Evolutionary conservation across 768 basidiomycete genomes (phyloP), one percentile per base, ranked within the genome.

Genomic region (Hygrophoropsis aurantiaca): DNA sequence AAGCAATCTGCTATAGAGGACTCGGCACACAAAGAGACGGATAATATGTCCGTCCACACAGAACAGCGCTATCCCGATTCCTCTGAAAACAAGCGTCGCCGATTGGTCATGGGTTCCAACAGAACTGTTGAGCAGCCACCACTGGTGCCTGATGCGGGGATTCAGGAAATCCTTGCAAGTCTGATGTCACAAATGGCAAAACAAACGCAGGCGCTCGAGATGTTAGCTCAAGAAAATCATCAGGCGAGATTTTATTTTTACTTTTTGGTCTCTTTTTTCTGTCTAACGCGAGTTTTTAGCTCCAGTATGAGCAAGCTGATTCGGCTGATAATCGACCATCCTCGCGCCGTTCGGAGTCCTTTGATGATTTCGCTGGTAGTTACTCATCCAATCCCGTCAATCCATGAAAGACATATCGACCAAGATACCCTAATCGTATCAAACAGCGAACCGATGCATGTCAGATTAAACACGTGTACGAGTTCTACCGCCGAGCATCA

Each of bases 141-240:
- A 21, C 57, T 60, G 18, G 44, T 25, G 36, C 42, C 58, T 19
- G 60, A 58, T 40, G 50, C 47, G 42, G 64, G 54, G 24, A 43
- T 70, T 20, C 65, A 61, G 44, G 56, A 66, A 20, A 64, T 73
- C 51, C 67, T 80, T 24, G 66, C 60, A 43, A 66, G 71, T 49
- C 72, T 80, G 74, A 77, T 74, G 58, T 53, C 59, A 51, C 72
- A 77, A 57, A 73, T 80, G 53, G 72, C 79, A 41, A 64, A 72
- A 57, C 79, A 80, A 58, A 69, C 71, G 6, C 58, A 65, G 39
- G 69, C 71, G 15, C 66, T 80, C 8, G 67, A 75, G 40, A 47
- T 58, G 43, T 52, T 80, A 24, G 59, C 65, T 11, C 72, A 72
- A 52, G 78, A 81, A 53, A 80, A 80, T 50, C 62, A 64, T 37